A percentile compares a stretch with the other conserved stretches of the same genome.
Evolutionary conservation across 805 yeast genomes (phyloP).

Genomic region (Komagataella kurtzmanii): DNA sequence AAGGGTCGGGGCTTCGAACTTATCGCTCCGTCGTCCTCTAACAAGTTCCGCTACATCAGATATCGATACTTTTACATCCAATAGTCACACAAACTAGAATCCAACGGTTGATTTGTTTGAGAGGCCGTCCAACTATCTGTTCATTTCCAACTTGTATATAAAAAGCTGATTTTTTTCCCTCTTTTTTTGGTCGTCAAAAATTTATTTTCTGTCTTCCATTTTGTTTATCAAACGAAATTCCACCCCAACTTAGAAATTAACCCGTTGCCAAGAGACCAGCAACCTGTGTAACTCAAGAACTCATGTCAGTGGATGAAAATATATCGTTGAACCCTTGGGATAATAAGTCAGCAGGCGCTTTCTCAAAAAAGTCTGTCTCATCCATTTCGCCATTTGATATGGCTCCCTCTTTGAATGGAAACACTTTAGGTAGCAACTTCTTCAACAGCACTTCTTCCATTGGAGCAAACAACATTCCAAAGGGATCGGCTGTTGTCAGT

Average conservation of each 20-base stretch:
- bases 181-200: neutral
- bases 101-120: neutral
- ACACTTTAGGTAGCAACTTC: conserved; percentile 17
- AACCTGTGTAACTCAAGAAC: neutral
- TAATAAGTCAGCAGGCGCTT: conserved; percentile 7
- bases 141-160: neutral
- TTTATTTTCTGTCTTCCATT: neutral
- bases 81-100: neutral
- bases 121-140: neutral
- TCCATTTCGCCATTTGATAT: conserved; percentile 3
- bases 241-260: neutral
- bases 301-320: conserved; percentile 12
- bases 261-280: neutral
- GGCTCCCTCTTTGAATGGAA: neutral
- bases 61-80: neutral
- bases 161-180: neutral
- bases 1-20: neutral
- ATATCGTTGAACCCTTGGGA: conserved; percentile 16
- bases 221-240: neutral
- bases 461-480: conserved; percentile 21
- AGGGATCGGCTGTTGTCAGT: conserved; percentile 16
- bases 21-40: neutral
- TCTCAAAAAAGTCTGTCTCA: conserved; percentile 9
- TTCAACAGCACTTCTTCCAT: conserved; percentile 9
- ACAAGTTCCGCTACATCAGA: neutral